A percentile compares a stretch with the other conserved stretches of the same genome.
These are phyloP conservation scores for Rhodotorula sp. DNA, from an alignment of 1,284 basidiomycete genomes.

Conservation along the genomic window DNA sequence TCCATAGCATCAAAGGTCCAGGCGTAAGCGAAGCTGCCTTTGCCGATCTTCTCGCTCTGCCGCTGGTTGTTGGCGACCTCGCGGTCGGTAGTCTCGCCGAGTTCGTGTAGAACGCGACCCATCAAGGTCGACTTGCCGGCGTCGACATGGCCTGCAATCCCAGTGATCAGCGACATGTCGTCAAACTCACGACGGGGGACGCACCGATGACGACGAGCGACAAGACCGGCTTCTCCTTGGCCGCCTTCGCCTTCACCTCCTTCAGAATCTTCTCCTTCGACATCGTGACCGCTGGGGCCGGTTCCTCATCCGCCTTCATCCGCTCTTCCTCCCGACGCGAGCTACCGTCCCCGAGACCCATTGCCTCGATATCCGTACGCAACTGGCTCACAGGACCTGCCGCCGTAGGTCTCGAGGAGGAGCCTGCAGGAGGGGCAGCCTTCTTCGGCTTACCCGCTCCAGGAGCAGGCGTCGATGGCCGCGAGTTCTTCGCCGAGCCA, in stretches of 20 bases:
- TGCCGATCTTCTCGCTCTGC: conserved; percentile 85
- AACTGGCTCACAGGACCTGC: conserved; percentile 51
- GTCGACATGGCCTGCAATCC: conserved; percentile 83
- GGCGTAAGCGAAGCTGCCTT: conserved; percentile 94
- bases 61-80: conserved; percentile 80
- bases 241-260: conserved; percentile 65
- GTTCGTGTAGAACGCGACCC: conserved; percentile 88
- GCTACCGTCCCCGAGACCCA: conserved; percentile 45
- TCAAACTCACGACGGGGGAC: conserved; percentile 42
- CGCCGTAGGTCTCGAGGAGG: neutral
- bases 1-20: conserved; percentile 93
- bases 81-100: conserved; percentile 83
- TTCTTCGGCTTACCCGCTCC: conserved; percentile 25
- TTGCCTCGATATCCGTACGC: conserved; percentile 54
- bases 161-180: neutral
- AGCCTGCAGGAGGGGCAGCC: conserved; percentile 17
- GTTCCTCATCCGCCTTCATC: conserved; percentile 52
- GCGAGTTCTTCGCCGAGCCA: conserved; percentile 13
- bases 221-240: conserved; percentile 66
- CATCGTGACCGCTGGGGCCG: conserved; percentile 48
- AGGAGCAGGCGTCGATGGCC: conserved; percentile 24
- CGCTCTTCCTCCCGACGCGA: neutral
- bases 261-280: conserved; percentile 81
- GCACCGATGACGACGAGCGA: conserved; percentile 91
- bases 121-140: conserved; percentile 98